Evolutionary conservation across 495 filamentous ascomycete genomes (phyloP), one percentile per base, ranked within the genome.

Genomic region (Annulohypoxylon maeteangense): DNA sequence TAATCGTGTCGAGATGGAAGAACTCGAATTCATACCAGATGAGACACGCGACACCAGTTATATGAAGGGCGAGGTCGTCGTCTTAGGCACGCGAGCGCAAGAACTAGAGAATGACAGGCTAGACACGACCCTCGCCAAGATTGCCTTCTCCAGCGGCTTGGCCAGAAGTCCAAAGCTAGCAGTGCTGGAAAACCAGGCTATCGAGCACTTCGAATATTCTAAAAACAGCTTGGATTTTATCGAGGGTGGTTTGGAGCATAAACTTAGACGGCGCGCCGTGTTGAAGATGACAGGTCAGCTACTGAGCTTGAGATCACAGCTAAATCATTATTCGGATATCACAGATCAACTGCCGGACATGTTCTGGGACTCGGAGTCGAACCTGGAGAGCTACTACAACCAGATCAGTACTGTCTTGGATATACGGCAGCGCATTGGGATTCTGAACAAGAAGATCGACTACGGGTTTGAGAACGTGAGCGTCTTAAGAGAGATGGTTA

Each of bases 291-390:
- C 95, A 0, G 95, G 95, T 27, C 92, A 98, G 74, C 85, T 99
- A n/a, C 85, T 99, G 8, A 90, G 88, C 76, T 88, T 98, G 34
- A 90, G 95, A 31, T 94, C 94, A 5, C 95, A 97, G 76, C 83
- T 99, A 50, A 99, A 99, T 76, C 91, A 98, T 55, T 98, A 98
- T 80, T 96, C 94, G 5, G 95, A 99, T 76, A 87, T 99, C 55
- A 99, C 95, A 0, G 95, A 99, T 80, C 93, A 92, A 14, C 85
- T 98, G 6, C 95, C 95, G 0, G 95, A 99, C 79, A 86, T 99
- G 27, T 98, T 99, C 80, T 99, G 95, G 95, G 95, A 98, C 75
- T 93, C 88, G 71, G 85, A 89, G 50, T 91, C 94, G 76, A 93
- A 98, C 71, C 86, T 98, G 7, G 72, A 97, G 78, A 92, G 90